Evolutionary conservation across 2,329 filamentous ascomycete species (phyloP).

Genomic region (Fusarium drepaniforme): DNA sequence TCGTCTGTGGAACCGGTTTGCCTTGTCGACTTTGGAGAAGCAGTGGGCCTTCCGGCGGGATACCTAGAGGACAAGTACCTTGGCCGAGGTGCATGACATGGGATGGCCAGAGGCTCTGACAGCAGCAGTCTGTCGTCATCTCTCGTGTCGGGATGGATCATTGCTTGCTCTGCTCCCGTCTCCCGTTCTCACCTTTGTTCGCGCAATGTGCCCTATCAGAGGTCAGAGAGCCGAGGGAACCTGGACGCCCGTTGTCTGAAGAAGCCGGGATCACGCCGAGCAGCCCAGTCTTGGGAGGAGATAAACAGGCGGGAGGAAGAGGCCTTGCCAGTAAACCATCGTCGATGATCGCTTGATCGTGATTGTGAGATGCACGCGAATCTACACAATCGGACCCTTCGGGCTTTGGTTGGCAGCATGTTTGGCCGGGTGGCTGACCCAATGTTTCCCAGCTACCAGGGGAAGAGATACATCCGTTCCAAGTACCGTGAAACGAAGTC

Average conservation of each 20-base stretch:
- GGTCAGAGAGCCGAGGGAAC: background rate
- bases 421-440: constrained; percentile 19
- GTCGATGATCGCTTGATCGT: constrained; percentile 29
- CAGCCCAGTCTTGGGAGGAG: constrained; percentile 8
- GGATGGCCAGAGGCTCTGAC: constrained; percentile 16
- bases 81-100: background rate
- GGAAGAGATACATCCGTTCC: constrained; percentile 22
- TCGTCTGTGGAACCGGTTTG: constrained; percentile 36
- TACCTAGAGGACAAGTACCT: constrained; percentile 22
- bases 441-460: constrained; percentile 29
- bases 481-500: constrained; percentile 40
- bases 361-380: constrained; percentile 28
- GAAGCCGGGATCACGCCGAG: constrained; percentile 9
- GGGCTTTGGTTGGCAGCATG: constrained; percentile 10
- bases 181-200: constrained; percentile 8
- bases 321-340: constrained; percentile 16
- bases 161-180: constrained; percentile 19
- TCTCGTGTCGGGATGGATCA: constrained; percentile 8
- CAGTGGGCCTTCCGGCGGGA: constrained; percentile 19
- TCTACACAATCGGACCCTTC: constrained; percentile 14
- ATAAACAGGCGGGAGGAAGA: background rate
- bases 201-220: constrained; percentile 12
- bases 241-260: background rate
- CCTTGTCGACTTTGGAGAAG: constrained; percentile 25
- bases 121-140: constrained; percentile 34